phyloP scores from a whole-genome alignment of 768 basidiomycete species.

The Coprinopsis sp. region DNA sequence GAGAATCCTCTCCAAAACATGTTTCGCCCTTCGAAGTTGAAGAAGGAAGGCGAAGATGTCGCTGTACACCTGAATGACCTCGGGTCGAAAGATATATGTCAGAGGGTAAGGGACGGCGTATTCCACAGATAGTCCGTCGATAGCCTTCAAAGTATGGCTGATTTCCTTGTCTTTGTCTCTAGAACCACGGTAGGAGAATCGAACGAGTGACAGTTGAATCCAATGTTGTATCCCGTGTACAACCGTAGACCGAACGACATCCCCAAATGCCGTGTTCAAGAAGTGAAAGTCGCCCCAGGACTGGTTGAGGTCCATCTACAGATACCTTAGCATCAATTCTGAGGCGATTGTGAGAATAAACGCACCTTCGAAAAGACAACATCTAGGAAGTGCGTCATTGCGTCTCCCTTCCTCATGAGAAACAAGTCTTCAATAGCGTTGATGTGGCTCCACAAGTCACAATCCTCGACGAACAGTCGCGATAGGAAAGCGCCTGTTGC shows the following conservation, averaged over 20 bases:
- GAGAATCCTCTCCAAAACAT: slow-evolving; percentile 62
- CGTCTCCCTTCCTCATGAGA: slow-evolving; percentile 75
- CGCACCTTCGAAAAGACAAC: slow-evolving; percentile 69
- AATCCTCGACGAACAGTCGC: slow-evolving; percentile 60
- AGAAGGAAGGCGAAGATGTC: slow-evolving; percentile 68
- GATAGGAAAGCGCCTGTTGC: slow-evolving; percentile 48
- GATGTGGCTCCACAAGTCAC: slow-evolving; percentile 60
- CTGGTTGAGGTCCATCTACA: slow-evolving; percentile 70
- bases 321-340: neutral
- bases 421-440: slow-evolving; percentile 62
- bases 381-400: slow-evolving; percentile 69
- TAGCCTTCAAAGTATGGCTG: slow-evolving; percentile 51
- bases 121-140: slow-evolving; percentile 68
- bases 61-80: slow-evolving; percentile 51
- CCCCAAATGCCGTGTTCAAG: slow-evolving; percentile 71
- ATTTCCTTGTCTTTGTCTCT: slow-evolving; percentile 43
- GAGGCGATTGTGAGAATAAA: neutral
- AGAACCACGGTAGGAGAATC: slow-evolving; percentile 59
- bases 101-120: slow-evolving; percentile 80
- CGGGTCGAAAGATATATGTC: slow-evolving; percentile 69
- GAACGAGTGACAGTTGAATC: slow-evolving; percentile 67
- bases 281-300: slow-evolving; percentile 82
- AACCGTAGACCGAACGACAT: slow-evolving; percentile 50
- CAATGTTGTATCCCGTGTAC: slow-evolving; percentile 41
- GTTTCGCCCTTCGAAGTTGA: slow-evolving; percentile 71